phyloP scores from a whole-genome alignment of 2,329 filamentous ascomycete genomes.

The Diplocarpon mali region DNA sequence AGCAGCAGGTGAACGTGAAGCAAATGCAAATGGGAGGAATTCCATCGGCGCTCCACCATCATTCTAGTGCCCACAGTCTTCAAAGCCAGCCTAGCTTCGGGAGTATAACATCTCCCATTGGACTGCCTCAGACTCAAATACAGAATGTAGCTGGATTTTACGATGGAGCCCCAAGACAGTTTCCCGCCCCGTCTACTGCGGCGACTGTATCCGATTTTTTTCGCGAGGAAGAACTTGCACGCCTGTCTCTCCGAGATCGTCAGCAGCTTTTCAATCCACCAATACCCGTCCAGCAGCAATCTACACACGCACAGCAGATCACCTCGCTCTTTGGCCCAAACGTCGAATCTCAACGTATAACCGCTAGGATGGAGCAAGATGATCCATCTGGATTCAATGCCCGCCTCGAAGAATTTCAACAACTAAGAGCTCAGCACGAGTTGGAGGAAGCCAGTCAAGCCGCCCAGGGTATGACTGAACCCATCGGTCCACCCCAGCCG shows the following conservation, averaged over 20 bases:
- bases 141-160: slow-evolving; percentile 53
- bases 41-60: slow-evolving; percentile 62
- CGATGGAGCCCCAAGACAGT: slow-evolving; percentile 41
- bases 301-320: slow-evolving; percentile 23
- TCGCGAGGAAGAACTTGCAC: slow-evolving; percentile 64
- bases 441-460: slow-evolving; percentile 31
- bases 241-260: slow-evolving; percentile 43
- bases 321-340: slow-evolving; percentile 23
- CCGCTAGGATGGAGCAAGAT: slow-evolving; percentile 48
- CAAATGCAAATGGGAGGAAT: slow-evolving; percentile 54
- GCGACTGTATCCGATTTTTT: slow-evolving; percentile 40
- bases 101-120: slow-evolving; percentile 80
- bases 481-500: slow-evolving; percentile 20
- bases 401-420: slow-evolving; percentile 74
- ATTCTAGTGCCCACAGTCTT: slow-evolving; percentile 88
- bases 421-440: slow-evolving; percentile 63
- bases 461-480: slow-evolving; percentile 27
- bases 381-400: slow-evolving; percentile 47
- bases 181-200: slow-evolving; percentile 32
- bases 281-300: slow-evolving; percentile 15
- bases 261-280: slow-evolving; percentile 19
- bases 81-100: slow-evolving; percentile 96
- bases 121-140: slow-evolving; percentile 40
- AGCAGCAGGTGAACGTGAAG: slow-evolving; percentile 69
- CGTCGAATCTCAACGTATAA: slow-evolving; percentile 34